Evolutionary conservation across 2,329 filamentous ascomycete species (phyloP).

Genomic region (Didymella lethalis): DNA sequence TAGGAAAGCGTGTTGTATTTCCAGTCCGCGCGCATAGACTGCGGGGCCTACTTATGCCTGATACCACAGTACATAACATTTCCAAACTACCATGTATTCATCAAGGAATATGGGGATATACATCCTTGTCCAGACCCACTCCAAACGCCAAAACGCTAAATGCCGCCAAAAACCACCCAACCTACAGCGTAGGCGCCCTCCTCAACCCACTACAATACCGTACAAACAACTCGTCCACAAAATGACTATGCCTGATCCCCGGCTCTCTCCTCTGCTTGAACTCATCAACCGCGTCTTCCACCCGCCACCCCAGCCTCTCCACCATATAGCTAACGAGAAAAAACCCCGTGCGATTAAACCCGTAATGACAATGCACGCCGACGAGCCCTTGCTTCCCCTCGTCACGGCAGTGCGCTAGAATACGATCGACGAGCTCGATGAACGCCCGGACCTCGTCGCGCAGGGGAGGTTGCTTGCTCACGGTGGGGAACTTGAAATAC

Average conservation of each 20-base stretch:
- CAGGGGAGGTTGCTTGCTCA: conserved; percentile 86
- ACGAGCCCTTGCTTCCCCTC: conserved; percentile 58
- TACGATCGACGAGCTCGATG: conserved; percentile 63
- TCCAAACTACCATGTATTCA: too few relatives aligned
- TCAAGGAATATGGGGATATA: neutral
- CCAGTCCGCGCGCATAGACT: too few relatives aligned
- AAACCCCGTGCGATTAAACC: conserved; percentile 93
- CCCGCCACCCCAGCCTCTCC: conserved; percentile 73
- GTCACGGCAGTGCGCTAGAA: conserved; percentile 44
- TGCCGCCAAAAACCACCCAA: too few relatives aligned
- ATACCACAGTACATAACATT: too few relatives aligned
- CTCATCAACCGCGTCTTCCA: conserved; percentile 79
- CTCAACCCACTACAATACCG: conserved; percentile 69
- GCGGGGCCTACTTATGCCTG: too few relatives aligned
- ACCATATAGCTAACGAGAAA: conserved; percentile 92
- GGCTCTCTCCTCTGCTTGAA: conserved; percentile 78
- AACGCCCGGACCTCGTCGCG: conserved; percentile 67
- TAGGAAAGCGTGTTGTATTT: too few relatives aligned
- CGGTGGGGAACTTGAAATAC: conserved; percentile 84
- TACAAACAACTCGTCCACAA: conserved; percentile 82
- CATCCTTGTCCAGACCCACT: neutral
- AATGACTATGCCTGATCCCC: conserved; percentile 89
- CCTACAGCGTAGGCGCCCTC: conserved; percentile 38
- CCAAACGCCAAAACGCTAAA: too few relatives aligned
- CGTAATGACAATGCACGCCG: conserved; percentile 94